Conservation (phyloP, 805 yeast species). For the Lipomyces spencermartinsiae region DNA sequence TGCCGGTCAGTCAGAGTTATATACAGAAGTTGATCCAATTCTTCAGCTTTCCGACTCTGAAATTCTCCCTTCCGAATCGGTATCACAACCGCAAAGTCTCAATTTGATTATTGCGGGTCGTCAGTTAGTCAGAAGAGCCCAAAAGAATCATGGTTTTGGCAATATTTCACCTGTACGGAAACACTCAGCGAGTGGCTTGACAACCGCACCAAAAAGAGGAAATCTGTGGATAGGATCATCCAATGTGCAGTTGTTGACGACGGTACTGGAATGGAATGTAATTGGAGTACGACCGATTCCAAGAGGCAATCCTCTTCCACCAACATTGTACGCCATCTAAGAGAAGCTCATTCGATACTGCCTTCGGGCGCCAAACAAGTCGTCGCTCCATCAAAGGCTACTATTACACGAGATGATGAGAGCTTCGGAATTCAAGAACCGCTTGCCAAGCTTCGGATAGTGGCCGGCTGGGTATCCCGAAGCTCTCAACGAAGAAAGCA, state of each 20-base stretch:
- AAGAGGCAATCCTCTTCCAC: slow-evolving; percentile 7
- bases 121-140: slow-evolving; percentile 4
- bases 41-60: slow-evolving; percentile 6
- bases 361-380: not conserved
- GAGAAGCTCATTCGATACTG: slow-evolving; percentile 2
- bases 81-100: not conserved
- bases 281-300: slow-evolving; percentile 1
- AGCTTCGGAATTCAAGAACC: not conserved
- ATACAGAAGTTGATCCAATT: slow-evolving; percentile 5
- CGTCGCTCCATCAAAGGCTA: not conserved
- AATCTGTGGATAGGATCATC: slow-evolving; percentile 1
- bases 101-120: not conserved
- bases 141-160: slow-evolving; percentile 8
- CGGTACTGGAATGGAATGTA: not conserved
- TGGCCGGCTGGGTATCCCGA: slow-evolving; percentile 2
- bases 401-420: not conserved
- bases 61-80: slow-evolving; percentile 9
- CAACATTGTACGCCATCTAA: slow-evolving; percentile 1
- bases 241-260: slow-evolving; percentile 6
- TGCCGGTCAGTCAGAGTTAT: not conserved
- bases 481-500: slow-evolving; percentile 2
- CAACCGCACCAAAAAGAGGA: slow-evolving; percentile 6
- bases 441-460: not conserved
- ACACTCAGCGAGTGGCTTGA: slow-evolving; percentile 5
- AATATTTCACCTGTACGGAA: slow-evolving; percentile 1